These are phyloP conservation scores for Malbranchea cinnamomea DNA, from an alignment of 2,329 filamentous ascomycete genomes.

Conservation along the genomic window DNA sequence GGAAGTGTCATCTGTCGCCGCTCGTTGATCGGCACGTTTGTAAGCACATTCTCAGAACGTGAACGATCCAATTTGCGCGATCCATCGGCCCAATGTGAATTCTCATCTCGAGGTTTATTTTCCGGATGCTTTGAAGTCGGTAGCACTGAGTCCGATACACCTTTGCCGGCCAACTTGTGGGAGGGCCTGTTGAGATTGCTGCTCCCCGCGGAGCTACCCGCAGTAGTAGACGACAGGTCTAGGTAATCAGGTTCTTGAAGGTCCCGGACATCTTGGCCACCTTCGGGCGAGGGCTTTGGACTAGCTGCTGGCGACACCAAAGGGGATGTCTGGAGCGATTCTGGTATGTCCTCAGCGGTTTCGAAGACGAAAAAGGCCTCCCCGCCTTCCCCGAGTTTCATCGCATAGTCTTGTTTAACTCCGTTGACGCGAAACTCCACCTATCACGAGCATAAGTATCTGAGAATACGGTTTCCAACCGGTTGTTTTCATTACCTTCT, in stretches of 20 bases:
- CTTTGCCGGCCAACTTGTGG: too few relatives aligned
- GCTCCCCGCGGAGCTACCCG: too few relatives aligned
- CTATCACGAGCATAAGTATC: conserved; percentile 14
- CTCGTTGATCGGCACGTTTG: too few relatives aligned
- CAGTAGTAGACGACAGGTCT: conserved; percentile 23
- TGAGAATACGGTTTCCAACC: neutral
- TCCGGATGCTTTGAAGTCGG: conserved; percentile 26
- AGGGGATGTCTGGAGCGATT: conserved; percentile 84
- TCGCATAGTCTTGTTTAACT: conserved; percentile 78
- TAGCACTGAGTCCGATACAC: too few relatives aligned
- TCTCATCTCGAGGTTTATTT: too few relatives aligned
- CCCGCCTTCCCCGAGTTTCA: conserved; percentile 95
- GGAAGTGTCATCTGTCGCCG: too few relatives aligned
- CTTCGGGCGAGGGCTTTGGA: conserved; percentile 36
- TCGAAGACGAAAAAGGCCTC: conserved; percentile 99
- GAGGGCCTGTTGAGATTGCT: too few relatives aligned
- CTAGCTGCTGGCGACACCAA: conserved; percentile 80
- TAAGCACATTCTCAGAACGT: conserved; percentile 40
- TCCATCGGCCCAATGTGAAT: conserved; percentile 21
- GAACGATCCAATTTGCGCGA: conserved; percentile 33
- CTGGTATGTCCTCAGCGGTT: conserved; percentile 82
- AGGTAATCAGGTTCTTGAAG: conserved; percentile 37
- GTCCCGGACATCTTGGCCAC: conserved; percentile 16
- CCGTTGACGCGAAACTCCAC: conserved; percentile 96
- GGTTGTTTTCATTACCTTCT: conserved; percentile 54